These are phyloP conservation scores for Galerina sulciceps DNA, from an alignment of 768 basidiomycete species.

Conservation along the genomic window DNA sequence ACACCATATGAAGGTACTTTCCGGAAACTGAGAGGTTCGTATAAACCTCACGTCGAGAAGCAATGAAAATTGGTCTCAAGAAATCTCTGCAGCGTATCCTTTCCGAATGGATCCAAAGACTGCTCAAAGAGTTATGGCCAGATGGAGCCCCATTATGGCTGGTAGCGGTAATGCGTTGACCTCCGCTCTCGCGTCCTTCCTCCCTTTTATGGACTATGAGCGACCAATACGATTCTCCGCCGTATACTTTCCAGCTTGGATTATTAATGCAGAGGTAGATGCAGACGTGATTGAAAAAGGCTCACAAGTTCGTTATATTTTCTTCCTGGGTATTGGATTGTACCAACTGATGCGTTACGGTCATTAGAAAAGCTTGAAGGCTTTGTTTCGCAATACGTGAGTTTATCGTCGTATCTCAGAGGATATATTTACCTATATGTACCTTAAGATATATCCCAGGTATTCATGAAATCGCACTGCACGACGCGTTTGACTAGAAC, in stretches of 20 bases:
- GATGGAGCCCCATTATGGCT: slow-evolving; percentile 31
- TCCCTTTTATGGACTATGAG: slow-evolving; percentile 39
- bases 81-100: neutral
- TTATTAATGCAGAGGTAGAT: slow-evolving; percentile 57
- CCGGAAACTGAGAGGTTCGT: no score
- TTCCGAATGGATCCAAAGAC: no score
- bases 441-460: slow-evolving; percentile 49
- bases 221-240: slow-evolving; percentile 52
- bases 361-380: slow-evolving; percentile 33
- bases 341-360: neutral
- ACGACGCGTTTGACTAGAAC: neutral
- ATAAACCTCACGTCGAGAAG: neutral
- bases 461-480: slow-evolving; percentile 14
- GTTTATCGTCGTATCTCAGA: slow-evolving; percentile 26
- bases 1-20: slow-evolving; percentile 25
- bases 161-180: slow-evolving; percentile 25
- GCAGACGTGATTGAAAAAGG: slow-evolving; percentile 32
- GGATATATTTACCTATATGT: neutral
- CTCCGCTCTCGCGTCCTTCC: slow-evolving; percentile 37
- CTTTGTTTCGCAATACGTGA: slow-evolving; percentile 49
- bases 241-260: slow-evolving; percentile 68
- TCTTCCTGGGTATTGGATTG: neutral
- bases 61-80: slow-evolving; percentile 11
- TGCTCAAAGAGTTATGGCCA: slow-evolving; percentile 2
- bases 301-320: slow-evolving; percentile 26